Evolutionary conservation across 441 rosid genomes (phyloP).

Genomic region (Erodium moschatum): DNA sequence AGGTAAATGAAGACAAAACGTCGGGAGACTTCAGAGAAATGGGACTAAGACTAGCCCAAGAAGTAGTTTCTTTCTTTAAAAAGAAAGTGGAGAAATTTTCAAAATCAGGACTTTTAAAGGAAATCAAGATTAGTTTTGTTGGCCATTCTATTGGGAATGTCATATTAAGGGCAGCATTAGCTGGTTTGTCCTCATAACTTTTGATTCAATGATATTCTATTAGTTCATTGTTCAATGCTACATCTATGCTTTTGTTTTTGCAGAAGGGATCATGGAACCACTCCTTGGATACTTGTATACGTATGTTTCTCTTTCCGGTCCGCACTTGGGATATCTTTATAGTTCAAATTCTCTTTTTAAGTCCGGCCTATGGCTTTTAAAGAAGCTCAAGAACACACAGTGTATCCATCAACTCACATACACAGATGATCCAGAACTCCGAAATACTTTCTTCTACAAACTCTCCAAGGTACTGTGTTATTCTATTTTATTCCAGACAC

Average conservation of each 20-base stretch:
- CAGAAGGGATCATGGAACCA: constrained; percentile 83
- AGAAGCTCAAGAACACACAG: constrained; percentile 75
- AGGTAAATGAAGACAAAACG: too few relatives aligned
- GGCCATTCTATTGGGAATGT: too few relatives aligned
- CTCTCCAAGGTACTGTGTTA: constrained; percentile 51
- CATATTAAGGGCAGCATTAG: too few relatives aligned
- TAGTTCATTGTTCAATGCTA: constrained; percentile 16
- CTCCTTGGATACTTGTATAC: constrained; percentile 52
- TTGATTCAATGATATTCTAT: constrained; percentile 12
- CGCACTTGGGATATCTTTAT: constrained; percentile 86
- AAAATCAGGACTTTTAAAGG: too few relatives aligned
- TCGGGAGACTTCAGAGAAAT: too few relatives aligned
- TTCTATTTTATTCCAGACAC: background rate
- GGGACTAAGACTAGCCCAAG: too few relatives aligned
- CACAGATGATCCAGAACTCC: constrained; percentile 77
- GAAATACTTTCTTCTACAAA: constrained; percentile 62
- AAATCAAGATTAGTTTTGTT: too few relatives aligned
- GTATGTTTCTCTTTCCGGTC: constrained; percentile 79
- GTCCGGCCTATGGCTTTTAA: constrained; percentile 83
- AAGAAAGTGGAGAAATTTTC: too few relatives aligned
- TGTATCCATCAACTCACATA: constrained; percentile 94
- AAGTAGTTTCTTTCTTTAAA: too few relatives aligned
- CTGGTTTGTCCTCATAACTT: too few relatives aligned
- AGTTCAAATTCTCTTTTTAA: constrained; percentile 88
- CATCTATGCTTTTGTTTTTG: constrained; percentile 11